phyloP scores from a whole-genome alignment of 495 filamentous ascomycete genomes.

The Penicillium simplicissimum region DNA sequence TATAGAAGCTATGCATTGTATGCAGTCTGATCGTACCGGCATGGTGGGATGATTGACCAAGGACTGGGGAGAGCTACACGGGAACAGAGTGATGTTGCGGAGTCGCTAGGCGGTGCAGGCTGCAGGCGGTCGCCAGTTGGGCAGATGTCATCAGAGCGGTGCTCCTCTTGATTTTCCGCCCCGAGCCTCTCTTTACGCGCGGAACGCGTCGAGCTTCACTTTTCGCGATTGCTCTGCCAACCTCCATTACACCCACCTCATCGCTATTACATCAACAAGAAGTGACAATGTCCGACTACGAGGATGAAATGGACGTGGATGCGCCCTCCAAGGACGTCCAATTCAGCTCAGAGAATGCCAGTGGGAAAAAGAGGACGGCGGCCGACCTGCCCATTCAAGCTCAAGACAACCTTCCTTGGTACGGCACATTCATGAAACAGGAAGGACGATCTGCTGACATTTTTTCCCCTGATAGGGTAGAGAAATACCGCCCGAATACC shows the following conservation, averaged over 20 bases:
- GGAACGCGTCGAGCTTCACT: conserved; percentile 36
- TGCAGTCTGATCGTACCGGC: conserved; percentile 43
- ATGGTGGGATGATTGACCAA: conserved; percentile 37
- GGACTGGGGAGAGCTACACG: conserved; percentile 14
- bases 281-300: conserved; percentile 80
- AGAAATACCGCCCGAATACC: conserved; percentile 91
- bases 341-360: conserved; percentile 57
- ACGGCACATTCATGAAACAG: conserved; percentile 4
- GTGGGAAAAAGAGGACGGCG: conserved; percentile 83
- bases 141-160: conserved; percentile 44
- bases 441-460: conserved; percentile 11
- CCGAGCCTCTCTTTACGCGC: conserved; percentile 50
- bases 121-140: conserved; percentile 29
- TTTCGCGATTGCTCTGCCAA: conserved; percentile 14
- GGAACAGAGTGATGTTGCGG: conserved; percentile 15
- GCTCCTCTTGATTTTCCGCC: conserved; percentile 44
- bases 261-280: conserved; percentile 1
- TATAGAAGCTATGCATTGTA: too few relatives aligned
- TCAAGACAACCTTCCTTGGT: conserved; percentile 95
- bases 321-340: conserved; percentile 59
- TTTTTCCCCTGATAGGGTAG: conserved; percentile 70
- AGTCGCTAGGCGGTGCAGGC: conserved; percentile 27
- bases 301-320: conserved; percentile 87
- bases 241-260: conserved; percentile 1
- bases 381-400: conserved; percentile 93